Evolutionary conservation across 2,329 filamentous ascomycete species (phyloP), one percentile per base, ranked within the genome.

Genomic region (Alternaria panax): DNA sequence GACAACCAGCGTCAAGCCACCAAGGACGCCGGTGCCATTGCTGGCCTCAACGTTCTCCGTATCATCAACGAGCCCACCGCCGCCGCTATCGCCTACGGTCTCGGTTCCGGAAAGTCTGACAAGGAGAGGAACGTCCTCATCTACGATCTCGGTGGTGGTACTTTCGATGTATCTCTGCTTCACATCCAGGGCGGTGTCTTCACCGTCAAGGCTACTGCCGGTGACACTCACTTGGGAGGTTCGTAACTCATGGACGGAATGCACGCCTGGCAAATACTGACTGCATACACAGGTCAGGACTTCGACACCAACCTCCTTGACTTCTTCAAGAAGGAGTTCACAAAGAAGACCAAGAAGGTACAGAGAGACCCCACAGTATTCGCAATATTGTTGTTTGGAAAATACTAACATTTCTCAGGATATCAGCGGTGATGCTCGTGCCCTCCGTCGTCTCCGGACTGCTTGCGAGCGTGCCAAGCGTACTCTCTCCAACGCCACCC

Each of bases 21-120:
- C 85, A 98, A 98, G 90, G 95, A 98, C 79, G 95, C 95, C 70
- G 95, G 95, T 90, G 91, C 94, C 81, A 99, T 99, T 79, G 85
- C 94, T 77, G 95, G 94, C 74, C 90, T 99, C 66, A 97, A 98
- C 84, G 93, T 99, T 73, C 93, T 99, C 82, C 93, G 95, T 88
- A 98, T 99, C 85, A 98, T 99, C 86, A 99, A 99, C 89, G 95
- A 99, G 87, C 95, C 95, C 63, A 99, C 95, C 67, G 95, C 95
- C 72, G 95, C 95, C 65, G 95, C 95, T 75, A 98, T 98, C 76
- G 95, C 95, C 75, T 99, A 99, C 83, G 95, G 95, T 88, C 91
- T 99, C 64, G 93, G 93, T 78, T 87, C 92, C 72, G 93, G 92
- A 85, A 97, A 96, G 87, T 91, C 92, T 54, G 91, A 92, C 81